These are phyloP conservation scores for Blastobotrys americana DNA, from an alignment of 805 yeast species.

Conservation along the genomic window DNA sequence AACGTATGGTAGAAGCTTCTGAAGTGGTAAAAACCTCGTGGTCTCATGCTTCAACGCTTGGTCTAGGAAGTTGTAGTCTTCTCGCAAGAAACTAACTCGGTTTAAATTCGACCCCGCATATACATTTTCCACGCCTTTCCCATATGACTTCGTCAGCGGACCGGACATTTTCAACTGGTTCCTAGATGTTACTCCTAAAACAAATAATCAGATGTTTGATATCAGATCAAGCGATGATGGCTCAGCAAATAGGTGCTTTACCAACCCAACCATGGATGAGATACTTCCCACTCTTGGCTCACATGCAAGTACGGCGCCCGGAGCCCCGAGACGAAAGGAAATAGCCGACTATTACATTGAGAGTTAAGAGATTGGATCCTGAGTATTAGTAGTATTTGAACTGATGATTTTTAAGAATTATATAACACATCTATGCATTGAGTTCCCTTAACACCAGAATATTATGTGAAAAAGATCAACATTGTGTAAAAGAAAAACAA, in stretches of 20 bases:
- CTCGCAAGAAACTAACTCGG: constrained; percentile 57
- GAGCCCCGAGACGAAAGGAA: too few species aligned
- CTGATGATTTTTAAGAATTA: too few species aligned
- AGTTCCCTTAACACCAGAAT: too few species aligned
- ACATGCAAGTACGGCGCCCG: neutral
- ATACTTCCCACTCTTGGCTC: neutral
- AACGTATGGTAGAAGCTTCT: constrained; percentile 24
- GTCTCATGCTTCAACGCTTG: constrained; percentile 39
- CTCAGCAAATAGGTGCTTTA: neutral
- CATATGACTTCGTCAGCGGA: constrained; percentile 21
- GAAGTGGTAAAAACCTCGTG: constrained; percentile 44
- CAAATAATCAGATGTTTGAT: too few species aligned
- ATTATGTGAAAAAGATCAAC: too few species aligned
- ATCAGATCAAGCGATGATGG: too few species aligned
- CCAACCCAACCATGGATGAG: neutral
- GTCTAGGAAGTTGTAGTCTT: constrained; percentile 45
- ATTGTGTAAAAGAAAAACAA: too few species aligned
- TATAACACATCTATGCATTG: too few species aligned
- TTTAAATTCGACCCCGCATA: constrained; percentile 51
- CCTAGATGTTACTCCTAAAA: constrained; percentile 1
- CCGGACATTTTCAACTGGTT: constrained; percentile 12
- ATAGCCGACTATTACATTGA: too few species aligned
- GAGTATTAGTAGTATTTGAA: too few species aligned
- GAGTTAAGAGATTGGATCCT: too few species aligned
- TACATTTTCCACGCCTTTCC: constrained; percentile 29